Percentiles rank a stretch among this genome's conserved stretches.
These are phyloP conservation scores for Aspergillus campestris DNA, from an alignment of 495 filamentous ascomycete species.

Conservation along the genomic window DNA sequence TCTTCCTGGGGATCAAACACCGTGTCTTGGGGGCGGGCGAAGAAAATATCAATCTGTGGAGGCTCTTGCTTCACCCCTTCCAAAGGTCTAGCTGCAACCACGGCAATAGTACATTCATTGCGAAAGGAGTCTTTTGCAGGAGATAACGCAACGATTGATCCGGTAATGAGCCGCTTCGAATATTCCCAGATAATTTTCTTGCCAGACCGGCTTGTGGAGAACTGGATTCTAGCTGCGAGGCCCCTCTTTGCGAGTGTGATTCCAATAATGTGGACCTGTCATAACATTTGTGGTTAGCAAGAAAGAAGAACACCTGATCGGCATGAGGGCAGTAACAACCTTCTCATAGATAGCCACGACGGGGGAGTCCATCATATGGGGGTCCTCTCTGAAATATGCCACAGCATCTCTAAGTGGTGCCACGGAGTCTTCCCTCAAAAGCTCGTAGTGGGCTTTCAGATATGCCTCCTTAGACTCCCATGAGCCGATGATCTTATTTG, in stretches of 20 bases:
- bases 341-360: conserved; percentile 64
- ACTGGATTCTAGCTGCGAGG: conserved; percentile 57
- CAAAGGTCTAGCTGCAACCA: conserved; percentile 63
- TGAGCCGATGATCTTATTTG: conserved; percentile 33
- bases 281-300: neutral
- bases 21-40: conserved; percentile 50
- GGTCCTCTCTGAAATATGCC: conserved; percentile 32
- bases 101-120: conserved; percentile 58
- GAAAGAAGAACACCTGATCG: conserved; percentile 14
- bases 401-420: conserved; percentile 54
- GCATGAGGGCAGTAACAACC: conserved; percentile 13
- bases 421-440: conserved; percentile 57
- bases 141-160: conserved; percentile 63
- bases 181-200: conserved; percentile 72
- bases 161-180: conserved; percentile 61
- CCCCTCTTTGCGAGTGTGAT: conserved; percentile 55
- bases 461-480: conserved; percentile 47
- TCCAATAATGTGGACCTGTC: conserved; percentile 56
- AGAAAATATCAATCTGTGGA: conserved; percentile 69
- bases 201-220: conserved; percentile 57
- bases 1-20: conserved; percentile 62
- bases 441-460: conserved; percentile 53
- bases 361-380: conserved; percentile 43
- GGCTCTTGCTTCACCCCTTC: conserved; percentile 53
- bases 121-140: conserved; percentile 55